phyloP scores from a whole-genome alignment of 2,329 filamentous ascomycete species.

The Thelonectria blattea region DNA sequence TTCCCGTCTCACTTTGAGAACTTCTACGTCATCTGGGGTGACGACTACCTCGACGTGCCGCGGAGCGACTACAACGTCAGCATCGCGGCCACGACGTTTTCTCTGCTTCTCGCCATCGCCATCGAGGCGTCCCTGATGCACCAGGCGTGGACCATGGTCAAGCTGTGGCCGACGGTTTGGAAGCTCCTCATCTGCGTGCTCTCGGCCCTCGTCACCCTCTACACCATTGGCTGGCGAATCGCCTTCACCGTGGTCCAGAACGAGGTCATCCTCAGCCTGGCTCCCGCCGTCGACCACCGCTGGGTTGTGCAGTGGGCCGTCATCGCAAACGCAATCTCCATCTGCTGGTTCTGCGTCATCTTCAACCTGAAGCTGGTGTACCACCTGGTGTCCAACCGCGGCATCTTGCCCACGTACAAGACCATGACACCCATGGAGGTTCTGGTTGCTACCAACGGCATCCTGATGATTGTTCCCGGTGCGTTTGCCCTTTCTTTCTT shows the following conservation, averaged over 20 bases:
- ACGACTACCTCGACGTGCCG: conserved; percentile 59
- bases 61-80: conserved; percentile 43
- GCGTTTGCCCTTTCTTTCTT: conserved; percentile 25
- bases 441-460: conserved; percentile 60
- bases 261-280: conserved; percentile 36
- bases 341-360: conserved; percentile 61
- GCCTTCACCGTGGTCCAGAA: conserved; percentile 47
- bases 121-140: conserved; percentile 56
- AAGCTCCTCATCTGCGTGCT: conserved; percentile 40
- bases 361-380: conserved; percentile 59
- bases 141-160: conserved; percentile 60
- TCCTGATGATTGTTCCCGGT: conserved; percentile 64
- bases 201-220: conserved; percentile 45
- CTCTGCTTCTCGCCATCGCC: conserved; percentile 52
- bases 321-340: conserved; percentile 48
- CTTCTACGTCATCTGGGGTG: conserved; percentile 64
- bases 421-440: conserved; percentile 59
- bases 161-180: conserved; percentile 50
- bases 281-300: conserved; percentile 33
- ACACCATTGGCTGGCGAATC: conserved; percentile 42
- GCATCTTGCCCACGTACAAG: conserved; percentile 51
- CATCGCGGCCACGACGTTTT: conserved; percentile 49
- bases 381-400: conserved; percentile 56
- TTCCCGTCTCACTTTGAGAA: conserved; percentile 66
- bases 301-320: conserved; percentile 50